phyloP scores from a whole-genome alignment of 1,284 basidiomycete genomes.

The Ustilago hordei region DNA sequence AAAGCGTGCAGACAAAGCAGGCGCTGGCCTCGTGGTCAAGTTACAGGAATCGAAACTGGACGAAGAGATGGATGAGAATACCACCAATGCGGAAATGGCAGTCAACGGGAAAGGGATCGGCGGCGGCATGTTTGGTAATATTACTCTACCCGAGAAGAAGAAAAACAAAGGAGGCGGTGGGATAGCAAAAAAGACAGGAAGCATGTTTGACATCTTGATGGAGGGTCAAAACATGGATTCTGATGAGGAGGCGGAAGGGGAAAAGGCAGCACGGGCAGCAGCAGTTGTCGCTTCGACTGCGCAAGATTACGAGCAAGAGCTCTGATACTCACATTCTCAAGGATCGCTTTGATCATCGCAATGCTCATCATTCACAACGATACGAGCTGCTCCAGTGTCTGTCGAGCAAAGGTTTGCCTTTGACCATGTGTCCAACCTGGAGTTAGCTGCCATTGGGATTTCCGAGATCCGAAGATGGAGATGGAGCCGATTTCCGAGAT shows the following conservation, averaged over 20 bases:
- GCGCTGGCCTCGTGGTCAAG: constrained; percentile 39
- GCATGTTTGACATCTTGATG: constrained; percentile 47
- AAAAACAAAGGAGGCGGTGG: neutral
- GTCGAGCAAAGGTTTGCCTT: too few species aligned
- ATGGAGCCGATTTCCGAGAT: neutral
- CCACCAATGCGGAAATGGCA: neutral
- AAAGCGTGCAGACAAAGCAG: constrained; percentile 38
- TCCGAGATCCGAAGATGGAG: neutral
- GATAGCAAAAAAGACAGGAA: constrained; percentile 23
- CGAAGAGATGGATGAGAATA: neutral
- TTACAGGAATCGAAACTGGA: constrained; percentile 32
- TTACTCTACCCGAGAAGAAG: neutral
- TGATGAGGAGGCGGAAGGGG: constrained; percentile 13
- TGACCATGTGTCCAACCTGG: too few species aligned
- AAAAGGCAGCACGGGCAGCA: neutral
- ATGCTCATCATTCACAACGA: too few species aligned
- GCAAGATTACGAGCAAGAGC: constrained; percentile 36
- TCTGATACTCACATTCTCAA: neutral
- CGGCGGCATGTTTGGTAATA: constrained; percentile 37
- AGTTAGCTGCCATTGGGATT: too few species aligned
- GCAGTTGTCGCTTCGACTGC: neutral
- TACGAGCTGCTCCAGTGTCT: too few species aligned
- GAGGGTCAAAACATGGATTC: constrained; percentile 24
- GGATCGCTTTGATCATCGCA: too few species aligned
- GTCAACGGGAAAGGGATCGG: constrained; percentile 11